Evolutionary conservation across 176 grass and related monocot species (phyloP), one percentile per base, ranked within the genome.

Genomic region (Saccharum spontaneum): DNA sequence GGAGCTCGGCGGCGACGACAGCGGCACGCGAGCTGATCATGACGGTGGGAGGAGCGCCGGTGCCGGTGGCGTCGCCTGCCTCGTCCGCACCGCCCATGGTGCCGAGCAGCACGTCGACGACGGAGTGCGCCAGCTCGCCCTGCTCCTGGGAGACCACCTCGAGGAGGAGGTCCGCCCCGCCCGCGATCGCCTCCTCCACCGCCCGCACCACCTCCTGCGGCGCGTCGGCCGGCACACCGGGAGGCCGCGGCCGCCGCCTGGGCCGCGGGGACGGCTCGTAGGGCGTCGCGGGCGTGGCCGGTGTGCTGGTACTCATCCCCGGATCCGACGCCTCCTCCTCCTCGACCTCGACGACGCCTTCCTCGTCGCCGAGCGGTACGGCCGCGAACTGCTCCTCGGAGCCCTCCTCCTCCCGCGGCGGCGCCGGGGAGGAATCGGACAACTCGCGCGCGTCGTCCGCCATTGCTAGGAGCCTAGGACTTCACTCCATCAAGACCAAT

Each of bases 11-110:
- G 3, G 89, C 91, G n/a, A 81, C 84, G 3, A 94, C 82, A 5
- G 96, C 89, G 3, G 93, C 90, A 3, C 87, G 76, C 17, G 96
- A 89, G 62, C 69, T 98, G 73, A 71, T 78, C 88, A 98, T 95
- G 55, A 98, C 82, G 77, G 71, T 94, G 3, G 96, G 96, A 50
- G 96, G 79, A 67, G 83, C 63, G 41, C 89, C 94, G 10, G 80
- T 86, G 87, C 79, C 76, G 1, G 68, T 73, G 76, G 30, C 34
- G n/a, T 89, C 83, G 15, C 55, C 75, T 16, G 79, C 87, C 76
- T 94, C 83, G 67, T 92, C 91, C 9, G 90, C 73, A 31, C 93
- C 91, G 39, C 96, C 91, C 93, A 98, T 98, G 61, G 93, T 91
- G 28, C 68, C 77, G 10, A 98, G 93, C 80, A 98, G 91, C 78